These are phyloP conservation scores for Euphorbia lathyris DNA, from an alignment of 345 rosid genomes.

Conservation along the genomic window DNA sequence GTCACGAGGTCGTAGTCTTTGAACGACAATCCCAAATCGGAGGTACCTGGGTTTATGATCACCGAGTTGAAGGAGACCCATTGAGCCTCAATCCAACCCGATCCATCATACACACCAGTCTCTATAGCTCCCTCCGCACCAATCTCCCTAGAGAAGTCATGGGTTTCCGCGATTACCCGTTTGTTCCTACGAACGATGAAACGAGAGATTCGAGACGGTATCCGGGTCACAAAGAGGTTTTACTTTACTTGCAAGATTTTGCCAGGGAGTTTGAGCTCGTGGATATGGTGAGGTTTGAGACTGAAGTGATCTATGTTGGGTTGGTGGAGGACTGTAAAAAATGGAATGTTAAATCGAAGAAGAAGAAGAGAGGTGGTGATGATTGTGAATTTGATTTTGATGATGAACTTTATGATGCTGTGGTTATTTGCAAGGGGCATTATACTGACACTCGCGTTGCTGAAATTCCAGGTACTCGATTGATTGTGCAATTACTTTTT, in stretches of 20 bases:
- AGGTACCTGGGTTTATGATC: constrained; percentile 71
- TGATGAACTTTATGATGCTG: constrained; percentile 65
- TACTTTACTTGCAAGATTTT: constrained; percentile 58
- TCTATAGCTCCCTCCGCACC: constrained; percentile 76
- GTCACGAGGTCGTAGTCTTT: constrained; percentile 73
- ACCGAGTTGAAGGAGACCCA: constrained; percentile 58
- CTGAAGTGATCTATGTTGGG: constrained; percentile 46
- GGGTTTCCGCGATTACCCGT: constrained; percentile 78
- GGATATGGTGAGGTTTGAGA: constrained; percentile 56
- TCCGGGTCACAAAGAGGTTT: constrained; percentile 69
- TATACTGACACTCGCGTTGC: constrained; percentile 65
- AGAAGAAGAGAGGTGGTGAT: constrained; percentile 13
- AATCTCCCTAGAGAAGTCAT: constrained; percentile 75
- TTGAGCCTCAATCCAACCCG: constrained; percentile 59
- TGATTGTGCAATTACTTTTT: too few species aligned
- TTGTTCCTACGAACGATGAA: constrained; percentile 27
- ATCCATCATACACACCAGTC: constrained; percentile 53
- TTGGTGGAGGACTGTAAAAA: constrained; percentile 29
- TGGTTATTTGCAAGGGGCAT: constrained; percentile 70
- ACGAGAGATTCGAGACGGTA: constrained; percentile 60
- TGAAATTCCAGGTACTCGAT: constrained; percentile 48
- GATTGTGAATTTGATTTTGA: constrained; percentile 2
- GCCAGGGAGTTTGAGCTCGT: constrained; percentile 53
- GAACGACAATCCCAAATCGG: constrained; percentile 65
- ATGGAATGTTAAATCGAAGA: constrained; percentile 57